These are phyloP conservation scores for Vitis rotundifolia DNA, from an alignment of 164 flowering plant genomes.

Conservation along the genomic window DNA sequence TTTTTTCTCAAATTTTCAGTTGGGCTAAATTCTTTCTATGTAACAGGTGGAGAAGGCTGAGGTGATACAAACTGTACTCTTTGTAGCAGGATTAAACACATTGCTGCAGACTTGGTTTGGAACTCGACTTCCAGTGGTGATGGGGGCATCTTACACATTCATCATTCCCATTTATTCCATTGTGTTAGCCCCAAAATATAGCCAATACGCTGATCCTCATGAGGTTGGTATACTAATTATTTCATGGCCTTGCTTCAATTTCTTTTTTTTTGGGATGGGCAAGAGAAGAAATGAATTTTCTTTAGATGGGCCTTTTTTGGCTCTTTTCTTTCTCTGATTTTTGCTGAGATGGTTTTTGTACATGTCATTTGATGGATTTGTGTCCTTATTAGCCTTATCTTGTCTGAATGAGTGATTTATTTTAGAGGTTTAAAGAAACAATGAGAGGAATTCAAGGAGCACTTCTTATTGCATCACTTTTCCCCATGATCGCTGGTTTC, in stretches of 20 bases:
- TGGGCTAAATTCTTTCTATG: no score
- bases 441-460: conserved; percentile 71
- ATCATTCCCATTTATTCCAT: conserved; percentile 50
- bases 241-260: neutral
- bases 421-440: conserved; percentile 49
- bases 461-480: conserved; percentile 47
- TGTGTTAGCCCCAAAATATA: conserved; percentile 33
- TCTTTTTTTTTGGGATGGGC: neutral
- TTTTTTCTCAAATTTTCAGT: neutral
- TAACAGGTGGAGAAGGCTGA: conserved; percentile 62
- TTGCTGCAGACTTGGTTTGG: conserved; percentile 67
- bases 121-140: conserved; percentile 62
- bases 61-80: conserved; percentile 62
- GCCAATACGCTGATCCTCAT: conserved; percentile 34
- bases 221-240: conserved; percentile 28
- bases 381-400: neutral
- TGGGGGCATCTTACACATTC: conserved; percentile 66
- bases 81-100: conserved; percentile 73
- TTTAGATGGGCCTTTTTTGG: neutral
- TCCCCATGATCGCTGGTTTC: conserved; percentile 53
- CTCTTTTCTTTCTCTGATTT: no score
- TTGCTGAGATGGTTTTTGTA: neutral
- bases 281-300: neutral
- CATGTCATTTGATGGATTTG: neutral
- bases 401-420: neutral